Conservation (phyloP, 768 basidiomycete genomes). For the Lactarius indigo region DNA sequence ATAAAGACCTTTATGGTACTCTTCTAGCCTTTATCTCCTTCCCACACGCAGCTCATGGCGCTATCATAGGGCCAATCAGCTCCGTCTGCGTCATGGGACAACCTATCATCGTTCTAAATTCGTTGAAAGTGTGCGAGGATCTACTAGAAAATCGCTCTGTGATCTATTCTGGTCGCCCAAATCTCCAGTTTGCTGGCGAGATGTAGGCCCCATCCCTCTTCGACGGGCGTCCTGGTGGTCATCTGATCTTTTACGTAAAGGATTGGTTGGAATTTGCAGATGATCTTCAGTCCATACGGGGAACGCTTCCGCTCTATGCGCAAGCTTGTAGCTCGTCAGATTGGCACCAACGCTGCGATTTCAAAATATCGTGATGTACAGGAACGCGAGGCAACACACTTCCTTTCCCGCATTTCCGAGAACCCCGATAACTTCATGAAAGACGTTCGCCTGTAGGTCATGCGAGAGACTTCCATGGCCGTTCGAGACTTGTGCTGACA, state of each 20-base stretch:
- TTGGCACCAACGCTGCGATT: constrained; percentile 8
- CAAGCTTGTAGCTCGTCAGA: constrained; percentile 17
- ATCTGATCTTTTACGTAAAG: constrained; percentile 1
- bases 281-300: constrained; percentile 13
- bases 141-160: constrained; percentile 16
- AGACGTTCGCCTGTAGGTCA: constrained; percentile 9
- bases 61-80: constrained; percentile 9
- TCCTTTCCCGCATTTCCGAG: constrained; percentile 5
- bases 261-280: constrained; percentile 17
- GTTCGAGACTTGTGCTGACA: background rate
- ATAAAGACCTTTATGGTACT: constrained; percentile 8
- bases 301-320: constrained; percentile 16
- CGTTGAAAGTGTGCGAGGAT: constrained; percentile 16
- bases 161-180: constrained; percentile 15
- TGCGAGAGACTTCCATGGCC: background rate
- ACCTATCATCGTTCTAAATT: constrained; percentile 15
- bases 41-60: background rate
- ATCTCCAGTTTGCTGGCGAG: constrained; percentile 13
- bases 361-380: constrained; percentile 2
- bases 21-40: too few species aligned
- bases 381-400: constrained; percentile 5
- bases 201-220: background rate
- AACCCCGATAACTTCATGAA: constrained; percentile 11
- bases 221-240: background rate
- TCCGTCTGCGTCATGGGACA: constrained; percentile 14